Evolutionary conservation across 257 asterid genomes (phyloP).

Genomic region (Mentha longifolia): DNA sequence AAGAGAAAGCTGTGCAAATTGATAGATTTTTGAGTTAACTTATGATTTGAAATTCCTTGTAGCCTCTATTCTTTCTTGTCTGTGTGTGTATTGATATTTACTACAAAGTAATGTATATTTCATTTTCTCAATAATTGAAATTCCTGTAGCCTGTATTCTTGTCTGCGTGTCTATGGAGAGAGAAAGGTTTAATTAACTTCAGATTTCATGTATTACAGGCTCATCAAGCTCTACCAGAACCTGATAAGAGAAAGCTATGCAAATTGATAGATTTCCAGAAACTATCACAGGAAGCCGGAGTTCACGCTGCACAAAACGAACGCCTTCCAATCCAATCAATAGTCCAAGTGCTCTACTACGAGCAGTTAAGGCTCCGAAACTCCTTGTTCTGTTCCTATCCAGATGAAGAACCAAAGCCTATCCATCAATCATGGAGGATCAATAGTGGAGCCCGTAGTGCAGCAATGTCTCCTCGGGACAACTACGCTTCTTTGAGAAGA

Average conservation of each 20-base stretch:
- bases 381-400: slow-evolving; percentile 70
- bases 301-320: slow-evolving; percentile 97
- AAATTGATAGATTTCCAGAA: slow-evolving; percentile 88
- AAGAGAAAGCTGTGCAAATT: slow-evolving; percentile 77
- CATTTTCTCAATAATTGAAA: too few relatives aligned
- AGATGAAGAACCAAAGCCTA: slow-evolving; percentile 84
- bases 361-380: slow-evolving; percentile 81
- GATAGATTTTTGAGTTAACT: too few relatives aligned
- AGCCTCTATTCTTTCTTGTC: too few relatives aligned
- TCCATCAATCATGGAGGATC: slow-evolving; percentile 84
- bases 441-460: slow-evolving; percentile 90
- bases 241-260: slow-evolving; percentile 78
- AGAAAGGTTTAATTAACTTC: slow-evolving; percentile 10
- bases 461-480: slow-evolving; percentile 91
- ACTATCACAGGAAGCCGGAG: slow-evolving; percentile 88
- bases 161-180: not conserved
- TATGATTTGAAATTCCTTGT: too few relatives aligned
- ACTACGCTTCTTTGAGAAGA: slow-evolving; percentile 87
- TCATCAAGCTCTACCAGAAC: slow-evolving; percentile 74
- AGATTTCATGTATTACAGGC: slow-evolving; percentile 54
- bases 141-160: not conserved
- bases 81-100: too few relatives aligned
- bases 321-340: slow-evolving; percentile 94
- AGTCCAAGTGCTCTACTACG: slow-evolving; percentile 90
- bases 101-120: too few relatives aligned